Percentiles rank a stretch among this genome's conserved stretches.
phyloP scores from a whole-genome alignment of 208 protist species.

The Trypanosoma conorhini region DNA sequence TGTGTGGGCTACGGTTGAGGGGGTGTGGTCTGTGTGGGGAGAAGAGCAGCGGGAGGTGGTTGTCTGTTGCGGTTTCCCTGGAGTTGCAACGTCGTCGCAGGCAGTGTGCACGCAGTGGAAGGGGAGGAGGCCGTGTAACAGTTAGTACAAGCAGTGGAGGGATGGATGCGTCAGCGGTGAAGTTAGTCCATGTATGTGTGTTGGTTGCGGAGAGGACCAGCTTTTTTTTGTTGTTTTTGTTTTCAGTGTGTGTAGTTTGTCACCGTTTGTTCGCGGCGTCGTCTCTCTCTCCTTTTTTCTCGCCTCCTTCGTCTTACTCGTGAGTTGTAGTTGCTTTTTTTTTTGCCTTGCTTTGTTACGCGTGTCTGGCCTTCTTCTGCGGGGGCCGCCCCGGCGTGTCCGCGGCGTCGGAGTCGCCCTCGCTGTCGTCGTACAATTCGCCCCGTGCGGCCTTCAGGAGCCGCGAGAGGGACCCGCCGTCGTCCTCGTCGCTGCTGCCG shows the following conservation, averaged over 20 bases:
- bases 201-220: too few relatives aligned
- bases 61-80: too few relatives aligned
- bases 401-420: slow-evolving; percentile 32
- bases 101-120: too few relatives aligned
- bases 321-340: not conserved
- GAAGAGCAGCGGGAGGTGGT: too few relatives aligned
- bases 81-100: too few relatives aligned
- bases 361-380: slow-evolving; percentile 14
- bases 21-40: too few relatives aligned
- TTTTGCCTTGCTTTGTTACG: not conserved
- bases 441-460: slow-evolving; percentile 35
- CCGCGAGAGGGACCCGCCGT: slow-evolving; percentile 34
- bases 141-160: too few relatives aligned
- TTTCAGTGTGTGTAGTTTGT: not conserved
- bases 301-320: not conserved
- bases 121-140: too few relatives aligned
- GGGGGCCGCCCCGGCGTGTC: slow-evolving; percentile 18
- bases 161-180: too few relatives aligned
- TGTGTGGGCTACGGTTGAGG: not conserved
- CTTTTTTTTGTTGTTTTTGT: not conserved
- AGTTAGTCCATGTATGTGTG: too few relatives aligned
- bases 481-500: slow-evolving; percentile 26
- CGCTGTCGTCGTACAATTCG: slow-evolving; percentile 37
- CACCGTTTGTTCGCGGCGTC: too few relatives aligned
- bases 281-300: not conserved